Evolutionary conservation across 1,284 basidiomycete genomes (phyloP), one percentile per base, ranked within the genome.

Genomic region (Malassezia restricta): DNA sequence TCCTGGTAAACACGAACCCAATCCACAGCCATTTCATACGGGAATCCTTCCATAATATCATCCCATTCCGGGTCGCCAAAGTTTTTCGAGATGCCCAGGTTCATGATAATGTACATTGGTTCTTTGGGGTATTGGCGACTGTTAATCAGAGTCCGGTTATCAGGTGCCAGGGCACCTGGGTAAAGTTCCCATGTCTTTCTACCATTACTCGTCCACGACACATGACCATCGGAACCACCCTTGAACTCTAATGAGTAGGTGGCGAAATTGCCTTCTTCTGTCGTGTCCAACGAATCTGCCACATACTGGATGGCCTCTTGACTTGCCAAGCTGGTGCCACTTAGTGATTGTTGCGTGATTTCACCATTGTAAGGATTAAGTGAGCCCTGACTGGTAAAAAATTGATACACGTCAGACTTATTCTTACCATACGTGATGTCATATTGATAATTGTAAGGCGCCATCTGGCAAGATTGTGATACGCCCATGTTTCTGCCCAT

Each of bases 381-480:
- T 46, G 57, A 43, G 27, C 57, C 49, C 8, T 43, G 30, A 8
- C 30, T 38, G 17, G 62, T 50, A 54, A 59, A 65, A 40, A 73
- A 58, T 8, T 57, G 38, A 47, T 64, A 70, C 11, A 62, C 63
- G 32, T 57, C 30, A 0, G 31, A 8, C 6, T 27, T 15, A 20
- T 46, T 65, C 24, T 37, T n/a, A 17, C 31, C 20, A 11, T 35
- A 12, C 47, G 48, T 61, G 8, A 68, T 52, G 38, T 65, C 41
- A 51, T 76, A 73, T 5, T 47, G 59, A 17, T 67, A 69, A 63
- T 81, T 78, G 71, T 80, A 80, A 0, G 81, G 81, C n/a, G 86
- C 86, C 41, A 79, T 74, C 74, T 90, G 87, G 61, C 79, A 79
- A 56, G 82, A 85, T 74, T 89, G 87, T 3, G 86, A 88, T 1